A percentile compares a stretch with the other conserved stretches of the same genome.
Conservation (phyloP, 2,329 filamentous ascomycete species). For the Neonectria ditissima region DNA sequence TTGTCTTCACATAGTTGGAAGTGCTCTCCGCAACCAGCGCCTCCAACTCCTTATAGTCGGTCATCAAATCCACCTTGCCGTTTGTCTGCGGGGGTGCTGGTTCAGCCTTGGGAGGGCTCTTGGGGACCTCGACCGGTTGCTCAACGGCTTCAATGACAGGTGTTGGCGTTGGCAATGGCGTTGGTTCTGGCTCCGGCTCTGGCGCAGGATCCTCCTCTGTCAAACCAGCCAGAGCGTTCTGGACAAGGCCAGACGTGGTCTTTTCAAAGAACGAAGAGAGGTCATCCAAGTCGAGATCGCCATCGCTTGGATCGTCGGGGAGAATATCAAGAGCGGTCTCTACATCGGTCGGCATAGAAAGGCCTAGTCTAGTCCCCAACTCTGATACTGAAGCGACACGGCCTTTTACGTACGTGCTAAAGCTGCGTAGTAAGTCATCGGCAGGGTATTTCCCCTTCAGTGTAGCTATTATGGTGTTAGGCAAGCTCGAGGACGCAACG, state of each 20-base stretch:
- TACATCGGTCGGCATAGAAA: conserved; percentile 49
- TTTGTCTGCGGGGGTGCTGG: conserved; percentile 42
- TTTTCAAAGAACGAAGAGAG: conserved; percentile 58
- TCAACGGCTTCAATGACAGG: conserved; percentile 39
- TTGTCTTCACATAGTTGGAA: conserved; percentile 59
- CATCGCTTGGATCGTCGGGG: conserved; percentile 44
- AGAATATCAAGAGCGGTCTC: conserved; percentile 44
- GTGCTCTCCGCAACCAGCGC: conserved; percentile 59
- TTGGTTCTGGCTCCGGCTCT: background rate
- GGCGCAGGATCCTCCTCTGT: conserved; percentile 44
- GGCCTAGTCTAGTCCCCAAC: conserved; percentile 51
- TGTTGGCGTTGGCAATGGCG: conserved; percentile 12
- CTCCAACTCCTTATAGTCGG: conserved; percentile 57
- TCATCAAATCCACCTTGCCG: conserved; percentile 49
- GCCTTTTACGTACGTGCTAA: conserved; percentile 49
- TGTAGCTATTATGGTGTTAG: conserved; percentile 37
- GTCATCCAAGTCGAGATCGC: conserved; percentile 54
- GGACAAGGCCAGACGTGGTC: conserved; percentile 55
- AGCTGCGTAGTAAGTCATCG: conserved; percentile 53
- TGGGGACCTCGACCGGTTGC: conserved; percentile 36
- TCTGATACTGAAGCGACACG: conserved; percentile 50
- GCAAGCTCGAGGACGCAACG: background rate
- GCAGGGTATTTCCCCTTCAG: conserved; percentile 55
- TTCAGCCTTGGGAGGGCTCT: conserved; percentile 43
- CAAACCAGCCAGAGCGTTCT: conserved; percentile 54